Evolutionary conservation across 1,139 yeast species (phyloP).

Genomic region (Suhomyces wounanorum): DNA sequence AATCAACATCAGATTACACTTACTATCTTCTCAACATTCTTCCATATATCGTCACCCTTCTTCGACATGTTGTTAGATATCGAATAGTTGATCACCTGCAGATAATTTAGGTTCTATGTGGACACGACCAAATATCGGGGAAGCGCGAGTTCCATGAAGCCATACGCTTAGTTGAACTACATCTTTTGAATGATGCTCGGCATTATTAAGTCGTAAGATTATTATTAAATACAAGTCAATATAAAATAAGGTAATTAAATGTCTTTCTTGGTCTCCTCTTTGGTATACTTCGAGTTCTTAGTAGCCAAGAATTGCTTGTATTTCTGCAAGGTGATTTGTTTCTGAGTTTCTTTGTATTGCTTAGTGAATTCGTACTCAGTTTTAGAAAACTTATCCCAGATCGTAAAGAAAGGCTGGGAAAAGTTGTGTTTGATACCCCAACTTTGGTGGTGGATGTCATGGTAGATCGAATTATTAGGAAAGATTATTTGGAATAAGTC

Average conservation of each 20-base stretch:
- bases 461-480: slow-evolving; percentile 94
- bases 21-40: slow-evolving; percentile 83
- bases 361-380: slow-evolving; percentile 74
- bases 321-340: slow-evolving; percentile 59
- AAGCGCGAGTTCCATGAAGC: not conserved
- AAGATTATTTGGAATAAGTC: slow-evolving; percentile 87
- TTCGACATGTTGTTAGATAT: slow-evolving; percentile 45
- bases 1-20: slow-evolving; percentile 24
- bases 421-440: slow-evolving; percentile 94
- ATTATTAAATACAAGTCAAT: slow-evolving; percentile 1
- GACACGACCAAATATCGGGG: not conserved
- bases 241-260: slow-evolving; percentile 5
- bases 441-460: slow-evolving; percentile 94
- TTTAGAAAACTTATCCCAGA: slow-evolving; percentile 78
- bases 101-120: not conserved
- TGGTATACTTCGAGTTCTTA: slow-evolving; percentile 19
- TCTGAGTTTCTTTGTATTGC: slow-evolving; percentile 57
- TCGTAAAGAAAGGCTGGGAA: slow-evolving; percentile 94
- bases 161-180: not conserved
- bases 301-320: slow-evolving; percentile 62
- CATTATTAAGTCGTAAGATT: not conserved
- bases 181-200: not conserved
- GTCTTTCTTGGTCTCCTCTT: slow-evolving; percentile 12
- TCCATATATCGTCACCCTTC: slow-evolving; percentile 92
- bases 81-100: not conserved